A percentile compares a stretch with the other conserved stretches of the same genome.
Conservation (phyloP, 1,139 yeast species). For the Hyphopichia khmerensis region DNA sequence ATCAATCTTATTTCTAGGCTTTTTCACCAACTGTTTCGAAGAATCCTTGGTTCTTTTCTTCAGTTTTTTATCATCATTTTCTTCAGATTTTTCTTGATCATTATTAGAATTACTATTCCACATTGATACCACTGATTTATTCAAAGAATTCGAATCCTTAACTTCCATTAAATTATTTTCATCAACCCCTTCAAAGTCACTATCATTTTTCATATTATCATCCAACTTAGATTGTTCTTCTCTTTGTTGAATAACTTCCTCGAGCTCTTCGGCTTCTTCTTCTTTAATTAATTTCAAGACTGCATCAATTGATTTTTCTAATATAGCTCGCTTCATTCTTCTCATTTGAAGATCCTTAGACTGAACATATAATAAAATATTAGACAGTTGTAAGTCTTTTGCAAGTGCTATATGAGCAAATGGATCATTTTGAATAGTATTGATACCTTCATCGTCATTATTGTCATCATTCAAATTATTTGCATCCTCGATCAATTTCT, state of each 20-base stretch:
- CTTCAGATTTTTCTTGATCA: slow-evolving; percentile 9
- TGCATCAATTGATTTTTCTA: slow-evolving; percentile 59
- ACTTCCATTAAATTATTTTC: slow-evolving; percentile 58
- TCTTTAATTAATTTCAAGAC: slow-evolving; percentile 48
- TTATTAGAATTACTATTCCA: slow-evolving; percentile 47
- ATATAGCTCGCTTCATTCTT: slow-evolving; percentile 56
- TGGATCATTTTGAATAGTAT: slow-evolving; percentile 30
- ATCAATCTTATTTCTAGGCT: slow-evolving; percentile 51
- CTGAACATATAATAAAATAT: slow-evolving; percentile 55
- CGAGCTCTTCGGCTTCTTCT: slow-evolving; percentile 44
- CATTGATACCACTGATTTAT: slow-evolving; percentile 69
- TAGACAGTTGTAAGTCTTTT: slow-evolving; percentile 50
- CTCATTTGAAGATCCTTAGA: slow-evolving; percentile 62
- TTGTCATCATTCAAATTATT: slow-evolving; percentile 12
- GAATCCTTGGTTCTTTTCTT: slow-evolving; percentile 33
- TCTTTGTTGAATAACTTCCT: slow-evolving; percentile 30
- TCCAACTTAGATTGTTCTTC: slow-evolving; percentile 26
- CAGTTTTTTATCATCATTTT: slow-evolving; percentile 17
- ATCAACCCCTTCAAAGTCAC: slow-evolving; percentile 42
- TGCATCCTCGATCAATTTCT: slow-evolving; percentile 16
- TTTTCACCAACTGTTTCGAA: slow-evolving; percentile 22
- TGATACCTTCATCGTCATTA: slow-evolving; percentile 8
- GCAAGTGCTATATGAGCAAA: slow-evolving; percentile 55
- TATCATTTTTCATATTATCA: slow-evolving; percentile 25
- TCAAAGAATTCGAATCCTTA: slow-evolving; percentile 62